Percentiles rank a stretch among this genome's conserved stretches.
phyloP scores from a whole-genome alignment of 208 protist genomes.

The Blastocrithidia nonstop region DNA sequence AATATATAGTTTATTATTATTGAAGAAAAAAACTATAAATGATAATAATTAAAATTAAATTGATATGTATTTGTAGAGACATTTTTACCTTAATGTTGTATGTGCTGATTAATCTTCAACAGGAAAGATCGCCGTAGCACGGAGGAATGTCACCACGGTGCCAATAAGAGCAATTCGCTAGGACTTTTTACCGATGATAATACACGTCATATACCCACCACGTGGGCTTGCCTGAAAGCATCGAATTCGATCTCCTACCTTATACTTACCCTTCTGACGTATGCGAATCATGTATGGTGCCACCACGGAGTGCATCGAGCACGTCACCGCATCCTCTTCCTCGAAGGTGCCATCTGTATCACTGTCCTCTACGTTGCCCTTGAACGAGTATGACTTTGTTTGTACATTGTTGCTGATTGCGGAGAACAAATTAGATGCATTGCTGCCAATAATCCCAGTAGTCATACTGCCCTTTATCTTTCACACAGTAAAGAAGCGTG shows the following conservation, averaged over 20 bases:
- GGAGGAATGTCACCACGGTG: constrained; percentile 39
- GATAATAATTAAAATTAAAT: no score
- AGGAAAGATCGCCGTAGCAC: constrained; percentile 29
- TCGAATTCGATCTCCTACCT: constrained; percentile 28
- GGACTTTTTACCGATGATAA: constrained; percentile 46
- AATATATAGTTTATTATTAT: background rate
- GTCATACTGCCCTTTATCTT: constrained; percentile 23
- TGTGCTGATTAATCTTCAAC: constrained; percentile 25
- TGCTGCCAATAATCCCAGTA: background rate
- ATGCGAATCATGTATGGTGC: constrained; percentile 40
- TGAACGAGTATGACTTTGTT: no score
- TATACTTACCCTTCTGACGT: constrained; percentile 15
- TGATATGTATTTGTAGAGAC: constrained; percentile 8
- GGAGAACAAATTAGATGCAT: no score
- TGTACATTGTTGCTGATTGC: background rate
- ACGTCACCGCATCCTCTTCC: constrained; percentile 55
- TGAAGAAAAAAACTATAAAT: no score
- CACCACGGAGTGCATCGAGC: constrained; percentile 20
- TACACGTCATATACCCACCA: constrained; percentile 21
- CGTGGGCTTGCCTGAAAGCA: constrained; percentile 48
- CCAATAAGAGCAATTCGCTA: constrained; percentile 43
- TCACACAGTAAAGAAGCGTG: constrained; percentile 61
- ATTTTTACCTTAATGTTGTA: constrained; percentile 1
- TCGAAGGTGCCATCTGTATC: no score
- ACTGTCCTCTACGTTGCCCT: no score